These are phyloP conservation scores for Plantago ovata DNA, from an alignment of 257 asterid genomes.

Conservation along the genomic window DNA sequence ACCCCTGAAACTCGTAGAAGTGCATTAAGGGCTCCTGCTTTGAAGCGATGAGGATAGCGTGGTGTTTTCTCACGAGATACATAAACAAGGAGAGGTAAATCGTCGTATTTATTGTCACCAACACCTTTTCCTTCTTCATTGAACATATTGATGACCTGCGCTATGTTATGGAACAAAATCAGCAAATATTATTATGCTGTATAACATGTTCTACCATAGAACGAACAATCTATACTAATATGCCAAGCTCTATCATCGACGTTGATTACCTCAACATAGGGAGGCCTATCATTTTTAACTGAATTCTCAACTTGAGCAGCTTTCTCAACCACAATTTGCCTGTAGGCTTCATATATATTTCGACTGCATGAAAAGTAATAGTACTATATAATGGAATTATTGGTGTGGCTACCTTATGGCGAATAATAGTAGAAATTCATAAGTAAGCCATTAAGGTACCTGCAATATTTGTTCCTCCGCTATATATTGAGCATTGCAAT, in stretches of 20 bases:
- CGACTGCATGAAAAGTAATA: no score
- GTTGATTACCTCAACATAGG: slow-evolving; percentile 50
- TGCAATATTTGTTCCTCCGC: slow-evolving; percentile 41
- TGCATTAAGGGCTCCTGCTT: slow-evolving; percentile 64
- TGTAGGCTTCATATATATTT: slow-evolving; percentile 51
- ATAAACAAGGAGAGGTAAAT: slow-evolving; percentile 51
- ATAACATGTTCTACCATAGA: no score
- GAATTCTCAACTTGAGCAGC: slow-evolving; percentile 50
- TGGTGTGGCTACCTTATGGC: no score
- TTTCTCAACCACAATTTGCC: slow-evolving; percentile 73
- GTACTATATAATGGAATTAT: no score
- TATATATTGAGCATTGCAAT: slow-evolving; percentile 34
- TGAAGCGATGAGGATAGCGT: slow-evolving; percentile 53
- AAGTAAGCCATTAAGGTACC: no score
- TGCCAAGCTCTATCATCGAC: no score
- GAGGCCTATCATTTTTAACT: slow-evolving; percentile 49
- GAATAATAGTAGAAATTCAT: no score
- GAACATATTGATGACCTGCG: slow-evolving; percentile 52
- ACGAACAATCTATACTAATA: no score
- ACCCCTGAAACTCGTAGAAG: slow-evolving; percentile 56
- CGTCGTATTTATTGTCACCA: slow-evolving; percentile 21
- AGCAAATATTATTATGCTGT: no score
- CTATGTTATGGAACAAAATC: background rate
- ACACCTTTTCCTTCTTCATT: slow-evolving; percentile 24
- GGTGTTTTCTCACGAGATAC: slow-evolving; percentile 56